phyloP scores from a whole-genome alignment of 768 basidiomycete genomes.

The Asterophora lycoperdoides region DNA sequence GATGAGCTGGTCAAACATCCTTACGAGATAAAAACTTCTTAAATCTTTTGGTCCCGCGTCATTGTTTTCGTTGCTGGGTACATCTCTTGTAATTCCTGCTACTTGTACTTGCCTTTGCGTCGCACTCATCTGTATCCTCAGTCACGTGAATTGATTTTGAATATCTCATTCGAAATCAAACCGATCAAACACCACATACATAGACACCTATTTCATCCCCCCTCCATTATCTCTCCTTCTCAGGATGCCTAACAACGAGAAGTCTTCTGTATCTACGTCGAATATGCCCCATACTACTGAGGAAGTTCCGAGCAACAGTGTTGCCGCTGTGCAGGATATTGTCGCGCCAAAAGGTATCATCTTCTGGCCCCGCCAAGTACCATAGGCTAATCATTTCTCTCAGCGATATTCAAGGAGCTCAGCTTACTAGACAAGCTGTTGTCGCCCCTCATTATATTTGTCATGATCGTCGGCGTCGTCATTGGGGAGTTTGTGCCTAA shows the following conservation, averaged over 20 bases:
- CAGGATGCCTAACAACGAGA: background rate
- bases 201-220: background rate
- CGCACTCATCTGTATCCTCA: conserved; percentile 7
- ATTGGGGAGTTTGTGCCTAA: conserved; percentile 64
- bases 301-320: too few relatives aligned
- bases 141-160: conserved; percentile 14
- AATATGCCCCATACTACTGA: background rate
- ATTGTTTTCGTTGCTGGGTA: conserved; percentile 1
- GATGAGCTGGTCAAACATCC: conserved; percentile 89
- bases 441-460: conserved; percentile 52
- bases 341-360: too few relatives aligned
- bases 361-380: too few relatives aligned
- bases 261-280: background rate
- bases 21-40: conserved; percentile 46
- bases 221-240: background rate
- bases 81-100: conserved; percentile 4
- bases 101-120: conserved; percentile 1
- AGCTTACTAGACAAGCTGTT: conserved; percentile 19
- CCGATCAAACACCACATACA: too few relatives aligned
- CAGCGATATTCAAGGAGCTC: conserved; percentile 19
- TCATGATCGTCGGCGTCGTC: conserved; percentile 73
- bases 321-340: too few relatives aligned
- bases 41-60: conserved; percentile 6
- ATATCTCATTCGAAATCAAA: conserved; percentile 15
- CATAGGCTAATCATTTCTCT: background rate